Evolutionary conservation across 179 eudicot species (phyloP).

Genomic region (Amaranthus tricolor): DNA sequence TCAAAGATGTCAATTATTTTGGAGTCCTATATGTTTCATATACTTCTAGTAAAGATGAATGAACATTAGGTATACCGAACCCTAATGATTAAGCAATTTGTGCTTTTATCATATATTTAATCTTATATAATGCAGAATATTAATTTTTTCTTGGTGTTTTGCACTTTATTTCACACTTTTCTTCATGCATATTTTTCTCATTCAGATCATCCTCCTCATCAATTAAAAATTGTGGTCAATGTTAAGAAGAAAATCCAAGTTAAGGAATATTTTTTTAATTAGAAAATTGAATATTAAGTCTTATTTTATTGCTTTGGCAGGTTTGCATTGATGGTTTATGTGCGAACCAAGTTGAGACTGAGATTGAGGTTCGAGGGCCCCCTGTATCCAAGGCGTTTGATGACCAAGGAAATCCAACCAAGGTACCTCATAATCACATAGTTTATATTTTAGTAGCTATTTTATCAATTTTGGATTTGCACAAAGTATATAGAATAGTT

Average conservation of each 20-base stretch:
- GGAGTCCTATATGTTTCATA: not conserved
- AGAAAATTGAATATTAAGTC: not conserved
- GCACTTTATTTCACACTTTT: not conserved
- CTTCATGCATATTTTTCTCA: not conserved
- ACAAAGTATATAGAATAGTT: not conserved
- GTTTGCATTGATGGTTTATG: conserved; percentile 62
- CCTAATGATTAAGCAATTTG: not conserved
- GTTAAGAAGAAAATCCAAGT: not conserved
- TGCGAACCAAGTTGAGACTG: conserved; percentile 63
- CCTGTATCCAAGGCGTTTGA: conserved; percentile 95
- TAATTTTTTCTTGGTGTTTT: not conserved
- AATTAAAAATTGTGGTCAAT: not conserved
- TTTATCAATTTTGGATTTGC: not conserved
- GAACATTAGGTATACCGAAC: not conserved
- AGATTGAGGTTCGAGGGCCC: conserved; percentile 93
- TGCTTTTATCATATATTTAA: not conserved
- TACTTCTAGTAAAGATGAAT: not conserved
- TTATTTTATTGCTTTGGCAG: conserved; percentile 37
- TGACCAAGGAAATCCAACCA: conserved; percentile 77
- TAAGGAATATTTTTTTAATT: no score
- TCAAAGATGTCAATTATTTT: not conserved
- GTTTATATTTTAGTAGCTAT: conserved; percentile 2
- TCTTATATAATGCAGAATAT: not conserved
- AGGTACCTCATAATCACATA: conserved; percentile 44
- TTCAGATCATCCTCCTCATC: not conserved